Percentiles rank a stretch among this genome's conserved stretches.
phyloP scores from a whole-genome alignment of 139 green algal genomes.

The Axilococcus clingmanii region DNA sequence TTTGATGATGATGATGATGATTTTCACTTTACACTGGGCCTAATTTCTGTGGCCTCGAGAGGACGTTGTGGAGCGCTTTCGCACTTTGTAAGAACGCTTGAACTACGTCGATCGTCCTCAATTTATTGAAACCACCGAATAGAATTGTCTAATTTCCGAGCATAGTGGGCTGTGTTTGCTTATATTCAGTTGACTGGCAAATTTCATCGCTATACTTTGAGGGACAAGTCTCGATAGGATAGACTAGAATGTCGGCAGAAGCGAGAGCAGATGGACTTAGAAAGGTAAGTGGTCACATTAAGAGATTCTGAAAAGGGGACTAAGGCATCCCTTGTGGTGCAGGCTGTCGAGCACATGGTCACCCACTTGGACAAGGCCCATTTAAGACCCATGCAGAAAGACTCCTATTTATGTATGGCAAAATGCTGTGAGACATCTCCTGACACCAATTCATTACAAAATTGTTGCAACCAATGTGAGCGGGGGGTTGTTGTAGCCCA shows the following conservation, averaged over 20 bases:
- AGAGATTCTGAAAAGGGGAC: neutral
- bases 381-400: conserved; percentile 27
- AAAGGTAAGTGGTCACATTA: conserved; percentile 5
- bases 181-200: no score
- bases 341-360: conserved; percentile 29
- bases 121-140: no score
- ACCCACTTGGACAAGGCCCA: conserved; percentile 11
- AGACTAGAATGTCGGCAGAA: conserved; percentile 8
- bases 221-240: neutral
- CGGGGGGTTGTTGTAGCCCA: conserved; percentile 13
- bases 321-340: neutral
- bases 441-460: conserved; percentile 11
- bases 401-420: conserved; percentile 21
- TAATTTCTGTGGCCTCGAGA: no score
- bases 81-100: no score
- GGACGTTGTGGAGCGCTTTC: no score
- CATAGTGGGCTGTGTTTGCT: no score
- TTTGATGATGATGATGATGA: no score
- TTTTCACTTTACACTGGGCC: no score
- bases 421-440: conserved; percentile 25
- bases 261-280: conserved; percentile 13
- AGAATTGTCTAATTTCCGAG: no score
- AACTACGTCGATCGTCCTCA: no score
- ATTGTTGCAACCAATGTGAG: conserved; percentile 17
- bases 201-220: no score